Conservation (phyloP, 1,284 basidiomycete species). For the Malassezia arunalokei region DNA sequence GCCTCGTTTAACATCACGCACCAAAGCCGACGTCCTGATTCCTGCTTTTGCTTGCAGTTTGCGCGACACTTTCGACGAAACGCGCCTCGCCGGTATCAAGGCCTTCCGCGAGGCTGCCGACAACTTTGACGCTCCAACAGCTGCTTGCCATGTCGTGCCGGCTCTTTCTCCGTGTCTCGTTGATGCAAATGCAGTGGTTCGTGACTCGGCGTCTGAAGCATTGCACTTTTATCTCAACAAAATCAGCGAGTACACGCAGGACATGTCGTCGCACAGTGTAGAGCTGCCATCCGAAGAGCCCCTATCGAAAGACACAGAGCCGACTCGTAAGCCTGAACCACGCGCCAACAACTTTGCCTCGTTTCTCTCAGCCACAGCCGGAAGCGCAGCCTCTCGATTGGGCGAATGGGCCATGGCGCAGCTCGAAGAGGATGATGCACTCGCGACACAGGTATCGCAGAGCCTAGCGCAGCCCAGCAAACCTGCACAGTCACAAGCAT, state of each 20-base stretch:
- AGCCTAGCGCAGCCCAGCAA: background rate
- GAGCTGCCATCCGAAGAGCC: background rate
- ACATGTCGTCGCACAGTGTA: background rate
- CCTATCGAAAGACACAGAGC: background rate
- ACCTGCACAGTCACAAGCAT: background rate
- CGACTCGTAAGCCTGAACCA: background rate
- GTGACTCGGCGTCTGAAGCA: slow-evolving; percentile 34
- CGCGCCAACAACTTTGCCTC: background rate
- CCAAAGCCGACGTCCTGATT: slow-evolving; percentile 79
- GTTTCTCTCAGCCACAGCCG: slow-evolving; percentile 24
- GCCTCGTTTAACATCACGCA: slow-evolving; percentile 69
- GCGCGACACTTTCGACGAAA: slow-evolving; percentile 83
- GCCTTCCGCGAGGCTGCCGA: slow-evolving; percentile 90
- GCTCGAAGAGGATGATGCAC: slow-evolving; percentile 9
- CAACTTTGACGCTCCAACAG: slow-evolving; percentile 55
- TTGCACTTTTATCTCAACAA: slow-evolving; percentile 32
- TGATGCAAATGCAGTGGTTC: slow-evolving; percentile 36
- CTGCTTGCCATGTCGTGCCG: slow-evolving; percentile 29
- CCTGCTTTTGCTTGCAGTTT: slow-evolving; percentile 83
- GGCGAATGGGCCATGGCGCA: slow-evolving; percentile 35
- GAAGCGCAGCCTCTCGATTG: slow-evolving; percentile 34
- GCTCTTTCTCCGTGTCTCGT: slow-evolving; percentile 36
- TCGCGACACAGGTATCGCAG: background rate
- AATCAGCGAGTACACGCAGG: slow-evolving; percentile 4
- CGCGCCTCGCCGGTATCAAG: slow-evolving; percentile 86